Conservation (phyloP, 2,329 filamentous ascomycete genomes). For the Rhynchosporium agropyri region DNA sequence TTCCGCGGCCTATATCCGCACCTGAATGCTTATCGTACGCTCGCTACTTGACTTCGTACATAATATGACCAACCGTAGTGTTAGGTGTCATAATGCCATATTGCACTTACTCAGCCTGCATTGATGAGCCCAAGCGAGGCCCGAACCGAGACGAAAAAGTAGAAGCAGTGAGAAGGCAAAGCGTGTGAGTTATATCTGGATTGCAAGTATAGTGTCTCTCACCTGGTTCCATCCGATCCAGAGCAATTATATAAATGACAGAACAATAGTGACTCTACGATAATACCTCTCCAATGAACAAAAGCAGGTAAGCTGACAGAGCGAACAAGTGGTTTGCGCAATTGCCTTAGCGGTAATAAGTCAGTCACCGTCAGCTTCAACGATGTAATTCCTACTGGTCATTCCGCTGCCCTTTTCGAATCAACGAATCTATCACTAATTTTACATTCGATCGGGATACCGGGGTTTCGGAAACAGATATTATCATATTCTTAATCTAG, state of each 20-base stretch:
- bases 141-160: conserved; percentile 2
- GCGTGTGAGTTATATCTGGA: background rate
- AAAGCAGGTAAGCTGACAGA: background rate
- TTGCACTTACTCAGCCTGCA: background rate
- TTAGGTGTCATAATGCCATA: conserved; percentile 1
- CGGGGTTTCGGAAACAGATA: background rate
- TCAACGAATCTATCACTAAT: background rate
- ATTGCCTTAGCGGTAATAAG: background rate
- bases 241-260: background rate
- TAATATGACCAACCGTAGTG: background rate
- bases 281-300: background rate
- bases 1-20: background rate
- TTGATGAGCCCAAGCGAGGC: conserved; percentile 3
- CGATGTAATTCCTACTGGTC: conserved; percentile 3
- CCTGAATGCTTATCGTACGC: background rate
- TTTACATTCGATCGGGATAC: conserved; percentile 3
- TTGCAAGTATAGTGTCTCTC: background rate
- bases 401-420: background rate
- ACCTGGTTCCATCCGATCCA: background rate
- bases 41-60: background rate
- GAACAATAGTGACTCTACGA: conserved; percentile 1
- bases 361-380: background rate
- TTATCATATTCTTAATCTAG: background rate
- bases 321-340: background rate
- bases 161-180: conserved; percentile 9